Evolutionary conservation across 2,329 filamentous ascomycete species (phyloP), one percentile per base, ranked within the genome.

Genomic region (Dactylella cylindrospora): DNA sequence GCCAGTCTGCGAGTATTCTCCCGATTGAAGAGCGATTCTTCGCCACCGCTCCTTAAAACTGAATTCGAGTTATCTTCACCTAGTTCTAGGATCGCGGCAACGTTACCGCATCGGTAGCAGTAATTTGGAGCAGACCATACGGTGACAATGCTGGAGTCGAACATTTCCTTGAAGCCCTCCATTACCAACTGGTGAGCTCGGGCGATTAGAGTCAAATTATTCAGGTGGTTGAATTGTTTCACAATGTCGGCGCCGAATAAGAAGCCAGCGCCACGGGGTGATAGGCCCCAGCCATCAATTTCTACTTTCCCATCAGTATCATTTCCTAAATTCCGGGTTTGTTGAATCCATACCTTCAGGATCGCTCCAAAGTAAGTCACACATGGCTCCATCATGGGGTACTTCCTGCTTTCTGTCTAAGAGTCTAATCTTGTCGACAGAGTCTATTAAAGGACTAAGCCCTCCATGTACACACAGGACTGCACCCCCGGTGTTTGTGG

Each of bases 101-200:
- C 90, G 70, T 97, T 97, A 50, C 90, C 90, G 70, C 90, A 96
- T 66, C 89, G 83, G 75, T 96, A 96, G 76, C 90, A 96, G 77
- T 96, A 96, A 73, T 96, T 96, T 0, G 90, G 90, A 7, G 90
- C 90, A 0, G 88, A 94, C 91, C 93, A 98, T n/a, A 98, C 93
- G 0, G 93, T 98, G 33, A 97, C 93, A 66, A 98, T 96, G 40
- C 84, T 88, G 10, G 84, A 86, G 71, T 95, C 89, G 70, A 97
- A 98, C 90, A 97, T 97, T 73, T 97, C 93, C 75, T 97, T 97
- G 74, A 96, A 98, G 0, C 93, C 93, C 73, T 98, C 93, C 93
- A 97, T 98, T 66, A 98, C 93, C 17, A 98, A 83, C 73, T 98
- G 93, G 72, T 98, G 93, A 0, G 93, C 93, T 51, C 93, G 83